Evolutionary conservation across 116 monocot genomes (phyloP).

Genomic region (Posidonia oceanica): DNA sequence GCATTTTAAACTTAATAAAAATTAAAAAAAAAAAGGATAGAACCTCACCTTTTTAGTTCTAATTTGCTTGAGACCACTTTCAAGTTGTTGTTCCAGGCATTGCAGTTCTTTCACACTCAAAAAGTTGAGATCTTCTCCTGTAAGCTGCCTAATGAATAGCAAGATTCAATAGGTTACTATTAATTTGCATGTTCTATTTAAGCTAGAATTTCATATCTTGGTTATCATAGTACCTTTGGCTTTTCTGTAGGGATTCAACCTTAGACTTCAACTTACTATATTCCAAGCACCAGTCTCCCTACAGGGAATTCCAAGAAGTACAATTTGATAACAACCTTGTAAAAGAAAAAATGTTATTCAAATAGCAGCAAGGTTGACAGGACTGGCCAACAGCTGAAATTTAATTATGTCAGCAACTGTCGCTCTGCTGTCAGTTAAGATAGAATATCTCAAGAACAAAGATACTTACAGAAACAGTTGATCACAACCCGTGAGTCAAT

Average conservation of each 20-base stretch:
- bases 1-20: too few species aligned
- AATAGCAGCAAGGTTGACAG: too few species aligned
- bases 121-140: constrained; percentile 38
- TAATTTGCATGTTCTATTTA: not conserved
- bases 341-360: too few species aligned
- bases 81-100: constrained; percentile 27
- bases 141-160: constrained; percentile 22
- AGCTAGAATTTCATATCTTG: not conserved
- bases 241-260: constrained; percentile 33
- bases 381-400: too few species aligned
- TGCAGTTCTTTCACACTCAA: constrained; percentile 26
- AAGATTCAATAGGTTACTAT: not conserved
- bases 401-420: not conserved
- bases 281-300: constrained; percentile 25
- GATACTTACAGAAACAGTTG: too few species aligned
- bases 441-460: not conserved
- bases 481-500: not conserved
- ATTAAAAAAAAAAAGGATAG: too few species aligned
- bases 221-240: constrained; percentile 26
- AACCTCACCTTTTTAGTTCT: constrained; percentile 29
- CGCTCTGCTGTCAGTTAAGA: not conserved
- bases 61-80: constrained; percentile 22
- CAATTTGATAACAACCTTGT: not conserved
- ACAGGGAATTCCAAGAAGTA: not conserved
- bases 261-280: constrained; percentile 34